Conservation (phyloP, 176 grass and related monocot genomes). For the Aegilops speltoides region DNA sequence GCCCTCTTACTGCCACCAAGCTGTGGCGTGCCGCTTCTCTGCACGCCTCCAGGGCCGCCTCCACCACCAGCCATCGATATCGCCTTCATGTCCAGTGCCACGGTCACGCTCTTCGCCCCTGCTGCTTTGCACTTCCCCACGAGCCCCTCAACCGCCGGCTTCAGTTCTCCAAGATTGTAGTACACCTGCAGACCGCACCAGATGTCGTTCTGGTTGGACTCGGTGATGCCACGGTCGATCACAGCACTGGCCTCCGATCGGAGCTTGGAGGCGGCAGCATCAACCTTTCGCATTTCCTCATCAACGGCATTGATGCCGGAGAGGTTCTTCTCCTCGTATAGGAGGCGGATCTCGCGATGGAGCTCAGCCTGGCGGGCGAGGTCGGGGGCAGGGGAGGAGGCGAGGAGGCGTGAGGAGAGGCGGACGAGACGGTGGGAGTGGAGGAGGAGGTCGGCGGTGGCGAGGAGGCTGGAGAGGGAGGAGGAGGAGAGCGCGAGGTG, state of each 20-base stretch:
- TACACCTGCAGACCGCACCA: conserved; percentile 97
- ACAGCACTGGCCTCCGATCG: conserved; percentile 70
- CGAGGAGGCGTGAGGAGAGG: conserved; percentile 73
- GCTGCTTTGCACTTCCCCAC: conserved; percentile 66
- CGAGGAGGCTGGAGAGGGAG: conserved; percentile 83
- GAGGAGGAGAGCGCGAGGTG: conserved; percentile 65
- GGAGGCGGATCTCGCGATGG: conserved; percentile 75
- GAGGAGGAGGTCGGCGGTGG: conserved; percentile 82
- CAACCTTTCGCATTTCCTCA: conserved; percentile 80
- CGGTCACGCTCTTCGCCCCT: conserved; percentile 71
- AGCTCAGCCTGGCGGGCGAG: conserved; percentile 88
- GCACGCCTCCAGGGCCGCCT: conserved; percentile 87
- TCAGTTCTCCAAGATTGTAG: conserved; percentile 91
- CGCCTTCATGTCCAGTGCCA: conserved; percentile 92
- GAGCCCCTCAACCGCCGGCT: conserved; percentile 73
- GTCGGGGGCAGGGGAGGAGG: conserved; percentile 50
- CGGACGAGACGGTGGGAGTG: conserved; percentile 80
- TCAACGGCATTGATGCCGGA: conserved; percentile 81
- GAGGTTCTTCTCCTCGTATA: conserved; percentile 89
- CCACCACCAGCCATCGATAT: conserved; percentile 63
- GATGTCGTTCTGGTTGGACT: conserved; percentile 96
- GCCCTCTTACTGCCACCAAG: conserved; percentile 91
- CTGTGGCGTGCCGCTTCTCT: conserved; percentile 94
- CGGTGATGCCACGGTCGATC: conserved; percentile 63
- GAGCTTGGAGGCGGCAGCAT: conserved; percentile 58